phyloP scores from a whole-genome alignment of 2,329 filamentous ascomycete genomes.

The Cladosporium sp. region DNA sequence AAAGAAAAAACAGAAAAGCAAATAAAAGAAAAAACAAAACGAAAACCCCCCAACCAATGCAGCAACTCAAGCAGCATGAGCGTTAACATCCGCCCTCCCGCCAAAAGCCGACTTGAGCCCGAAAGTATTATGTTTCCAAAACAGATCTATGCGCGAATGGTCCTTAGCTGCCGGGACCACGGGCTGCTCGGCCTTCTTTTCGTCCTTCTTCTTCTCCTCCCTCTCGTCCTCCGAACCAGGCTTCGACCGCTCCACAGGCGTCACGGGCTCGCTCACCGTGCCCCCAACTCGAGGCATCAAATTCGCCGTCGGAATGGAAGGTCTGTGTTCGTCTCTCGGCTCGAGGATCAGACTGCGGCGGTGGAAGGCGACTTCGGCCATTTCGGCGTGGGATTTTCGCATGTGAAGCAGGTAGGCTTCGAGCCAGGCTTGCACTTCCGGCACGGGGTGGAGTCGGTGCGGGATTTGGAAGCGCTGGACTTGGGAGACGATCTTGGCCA shows the following conservation, averaged over 20 bases:
- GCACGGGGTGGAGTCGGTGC: conserved; percentile 74
- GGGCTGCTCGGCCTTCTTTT: not conserved
- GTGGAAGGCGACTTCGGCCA: conserved; percentile 62
- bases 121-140: conserved; percentile 17
- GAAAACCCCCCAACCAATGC: not conserved
- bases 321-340: conserved; percentile 41
- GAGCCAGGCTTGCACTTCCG: conserved; percentile 92
- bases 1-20: not conserved
- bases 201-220: no score
- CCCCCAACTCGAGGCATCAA: conserved; percentile 1
- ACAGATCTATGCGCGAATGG: conserved; percentile 15
- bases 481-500: conserved; percentile 91
- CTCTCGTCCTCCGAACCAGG: conserved; percentile 15
- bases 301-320: not conserved
- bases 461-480: conserved; percentile 94
- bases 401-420: conserved; percentile 74
- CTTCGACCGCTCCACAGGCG: conserved; percentile 18
- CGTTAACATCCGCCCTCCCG: conserved; percentile 4
- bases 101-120: conserved; percentile 15
- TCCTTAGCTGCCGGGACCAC: conserved; percentile 3
- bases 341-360: conserved; percentile 80
- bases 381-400: conserved; percentile 58
- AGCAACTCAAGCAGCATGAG: not conserved
- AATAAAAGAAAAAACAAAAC: not conserved
- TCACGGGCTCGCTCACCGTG: not conserved